Percentiles rank a stretch among this genome's conserved stretches.
Evolutionary conservation across 2,329 filamentous ascomycete genomes (phyloP).

Genomic region (Penicillium sp.): DNA sequence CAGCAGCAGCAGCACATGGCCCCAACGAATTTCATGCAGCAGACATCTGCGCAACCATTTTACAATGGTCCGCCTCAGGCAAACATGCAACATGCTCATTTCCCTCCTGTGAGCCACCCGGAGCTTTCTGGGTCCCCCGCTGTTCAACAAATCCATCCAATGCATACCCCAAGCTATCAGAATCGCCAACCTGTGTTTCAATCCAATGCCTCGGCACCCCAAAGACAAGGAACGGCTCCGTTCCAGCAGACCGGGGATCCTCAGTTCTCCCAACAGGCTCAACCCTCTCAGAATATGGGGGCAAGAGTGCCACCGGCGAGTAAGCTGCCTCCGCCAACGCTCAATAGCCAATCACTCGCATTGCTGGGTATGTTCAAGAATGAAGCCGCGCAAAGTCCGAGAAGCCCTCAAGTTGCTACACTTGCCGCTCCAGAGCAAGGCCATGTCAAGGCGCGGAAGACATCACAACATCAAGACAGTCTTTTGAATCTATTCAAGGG

Average conservation of each 20-base stretch:
- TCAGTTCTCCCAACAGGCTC: conserved; percentile 42
- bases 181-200: conserved; percentile 19
- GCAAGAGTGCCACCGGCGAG: conserved; percentile 56
- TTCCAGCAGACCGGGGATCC: conserved; percentile 50
- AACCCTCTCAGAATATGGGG: conserved; percentile 36
- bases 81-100: conserved; percentile 10
- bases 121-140: conserved; percentile 21
- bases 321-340: conserved; percentile 58
- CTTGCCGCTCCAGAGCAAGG: conserved; percentile 8
- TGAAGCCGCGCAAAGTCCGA: conserved; percentile 28
- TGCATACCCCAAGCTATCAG: conserved; percentile 21
- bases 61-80: conserved; percentile 10
- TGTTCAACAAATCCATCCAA: conserved; percentile 25
- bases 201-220: conserved; percentile 10
- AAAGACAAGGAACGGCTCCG: conserved; percentile 38
- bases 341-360: conserved; percentile 59
- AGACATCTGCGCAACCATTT: conserved; percentile 16
- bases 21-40: conserved; percentile 32
- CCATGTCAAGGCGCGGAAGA: conserved; percentile 18
- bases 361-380: conserved; percentile 60
- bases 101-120: conserved; percentile 14
- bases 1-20: conserved; percentile 31
- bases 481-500: conserved; percentile 37
- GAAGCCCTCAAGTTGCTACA: conserved; percentile 17
- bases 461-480: conserved; percentile 40